phyloP scores from a whole-genome alignment of 176 grass and related monocot species.

The Puya raimondii region DNA sequence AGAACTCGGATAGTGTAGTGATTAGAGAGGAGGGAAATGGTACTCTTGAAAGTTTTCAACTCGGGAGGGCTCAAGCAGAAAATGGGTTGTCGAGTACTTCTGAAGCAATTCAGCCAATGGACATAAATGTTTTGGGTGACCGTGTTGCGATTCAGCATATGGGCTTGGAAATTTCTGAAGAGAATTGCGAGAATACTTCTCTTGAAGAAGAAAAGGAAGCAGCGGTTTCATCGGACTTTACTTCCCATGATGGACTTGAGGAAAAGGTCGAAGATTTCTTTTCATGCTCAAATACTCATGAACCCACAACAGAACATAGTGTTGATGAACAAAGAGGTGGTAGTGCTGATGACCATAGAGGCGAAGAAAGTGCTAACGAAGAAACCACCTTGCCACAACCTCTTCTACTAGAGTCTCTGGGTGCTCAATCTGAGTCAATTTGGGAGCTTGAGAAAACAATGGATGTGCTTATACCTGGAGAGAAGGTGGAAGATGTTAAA shows the following conservation, averaged over 20 bases:
- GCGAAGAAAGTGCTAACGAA: conserved; percentile 24
- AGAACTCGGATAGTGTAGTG: not conserved
- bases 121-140: not conserved
- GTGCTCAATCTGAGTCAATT: conserved; percentile 17
- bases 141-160: conserved; percentile 7
- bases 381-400: conserved; percentile 7
- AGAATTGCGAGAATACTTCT: not conserved
- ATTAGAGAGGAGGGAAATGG: not conserved
- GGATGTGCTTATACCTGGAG: not conserved
- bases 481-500: conserved; percentile 6
- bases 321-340: conserved; percentile 20
- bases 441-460: not conserved
- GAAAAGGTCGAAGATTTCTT: conserved; percentile 1
- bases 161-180: conserved; percentile 25
- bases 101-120: not conserved
- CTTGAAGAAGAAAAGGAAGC: conserved; percentile 15
- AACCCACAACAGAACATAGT: conserved; percentile 13
- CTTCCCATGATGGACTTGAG: conserved; percentile 14
- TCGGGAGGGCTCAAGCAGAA: not conserved
- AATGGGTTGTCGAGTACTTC: not conserved
- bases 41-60: not conserved
- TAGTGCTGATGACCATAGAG: conserved; percentile 23
- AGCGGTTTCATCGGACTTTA: conserved; percentile 9
- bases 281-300: conserved; percentile 20
- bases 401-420: conserved; percentile 17